Base-by-base conservation (phyloP, 768 basidiomycete species). In the Auricularia heimuer region DNA sequence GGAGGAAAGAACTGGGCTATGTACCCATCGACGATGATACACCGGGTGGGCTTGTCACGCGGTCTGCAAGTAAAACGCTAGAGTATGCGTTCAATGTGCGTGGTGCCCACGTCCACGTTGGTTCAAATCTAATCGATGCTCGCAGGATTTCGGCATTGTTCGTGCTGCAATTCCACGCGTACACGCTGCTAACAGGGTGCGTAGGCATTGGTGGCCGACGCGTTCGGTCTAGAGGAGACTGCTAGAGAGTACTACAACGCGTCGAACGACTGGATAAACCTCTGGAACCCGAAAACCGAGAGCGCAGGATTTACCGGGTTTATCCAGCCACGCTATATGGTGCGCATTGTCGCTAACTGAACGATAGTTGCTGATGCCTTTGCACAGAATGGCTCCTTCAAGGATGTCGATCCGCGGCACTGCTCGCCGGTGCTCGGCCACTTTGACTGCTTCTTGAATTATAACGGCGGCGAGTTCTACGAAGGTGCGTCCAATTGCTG, bases 1-100 rank as follows among this genome's bases (percentile, higher is more conserved):
- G 56, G 33, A 18, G 64, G 36, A 58, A 54, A 12, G 11, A 37
- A 21, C 44, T 60, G 18, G 64, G 64, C 56, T 64, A 64, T 35
- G 58, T 64, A 14, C 64, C 64, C n/a, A 21, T 64, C 35, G 56
- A 35, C n/a, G 64, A 64, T 18, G 56, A 60, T 33, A 56, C 64
- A 7, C 35, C 64, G 11, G 56, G 54, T 29, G 36, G 54, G 0
- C 33, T 64, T 35, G 54, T 37, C 37, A 42, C 64, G 6, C 56
- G 64, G 36, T 51, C 44, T 36, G 64, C 64, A 3, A 58, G 54
- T 37, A 44, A 51, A 2, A 39, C 58, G 34, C 54, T 69, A 8
- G 68, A 69, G 51, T 69, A 69, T 51, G 64, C 67, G 12, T 69
- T 65, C 65, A 69, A 69, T 45, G 39, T 42, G 1, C 39, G 39